Conservation (phyloP, 2,329 filamentous ascomycete species). For the Tolypocladium tropicale region DNA sequence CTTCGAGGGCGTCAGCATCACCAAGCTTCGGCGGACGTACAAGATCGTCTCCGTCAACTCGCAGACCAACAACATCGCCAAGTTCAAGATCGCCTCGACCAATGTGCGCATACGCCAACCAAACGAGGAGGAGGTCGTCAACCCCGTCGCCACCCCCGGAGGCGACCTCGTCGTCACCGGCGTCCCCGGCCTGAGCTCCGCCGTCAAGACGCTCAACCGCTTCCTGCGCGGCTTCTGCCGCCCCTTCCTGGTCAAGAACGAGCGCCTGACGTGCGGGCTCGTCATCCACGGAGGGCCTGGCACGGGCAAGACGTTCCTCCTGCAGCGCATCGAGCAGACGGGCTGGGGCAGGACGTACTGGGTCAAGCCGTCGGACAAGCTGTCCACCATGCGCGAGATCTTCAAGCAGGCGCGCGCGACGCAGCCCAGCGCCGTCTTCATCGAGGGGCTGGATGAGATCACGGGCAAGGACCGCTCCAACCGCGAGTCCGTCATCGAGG, state of each 20-base stretch:
- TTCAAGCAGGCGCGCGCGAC: slow-evolving; percentile 60
- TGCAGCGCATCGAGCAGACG: slow-evolving; percentile 55
- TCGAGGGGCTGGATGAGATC: slow-evolving; percentile 68
- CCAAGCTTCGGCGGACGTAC: slow-evolving; percentile 34
- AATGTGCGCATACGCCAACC: slow-evolving; percentile 26
- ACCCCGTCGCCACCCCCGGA: slow-evolving; percentile 7
- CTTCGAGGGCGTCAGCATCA: slow-evolving; percentile 47
- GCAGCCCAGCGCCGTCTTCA: slow-evolving; percentile 67
- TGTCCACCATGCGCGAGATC: slow-evolving; percentile 49
- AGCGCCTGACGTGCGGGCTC: slow-evolving; percentile 43
- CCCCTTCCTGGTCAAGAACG: slow-evolving; percentile 16
- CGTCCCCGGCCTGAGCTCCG: slow-evolving; percentile 58
- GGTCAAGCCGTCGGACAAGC: slow-evolving; percentile 46
- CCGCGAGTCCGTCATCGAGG: slow-evolving; percentile 37
- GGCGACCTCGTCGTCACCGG: slow-evolving; percentile 36
- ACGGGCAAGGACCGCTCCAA: slow-evolving; percentile 49
- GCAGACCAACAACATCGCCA: slow-evolving; percentile 31
- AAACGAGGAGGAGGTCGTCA: slow-evolving; percentile 11
- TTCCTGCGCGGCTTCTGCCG: slow-evolving; percentile 49
- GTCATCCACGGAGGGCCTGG: slow-evolving; percentile 74
- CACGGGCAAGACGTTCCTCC: slow-evolving; percentile 71
- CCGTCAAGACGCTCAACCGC: slow-evolving; percentile 56
- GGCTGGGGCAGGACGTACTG: slow-evolving; percentile 62
- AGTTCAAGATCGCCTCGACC: slow-evolving; percentile 28
- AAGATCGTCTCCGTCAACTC: slow-evolving; percentile 45